Percentiles rank a stretch among this genome's conserved stretches.
Conservation (phyloP, 169 alveolate genomes). For the Eimeria sp. region DNA sequence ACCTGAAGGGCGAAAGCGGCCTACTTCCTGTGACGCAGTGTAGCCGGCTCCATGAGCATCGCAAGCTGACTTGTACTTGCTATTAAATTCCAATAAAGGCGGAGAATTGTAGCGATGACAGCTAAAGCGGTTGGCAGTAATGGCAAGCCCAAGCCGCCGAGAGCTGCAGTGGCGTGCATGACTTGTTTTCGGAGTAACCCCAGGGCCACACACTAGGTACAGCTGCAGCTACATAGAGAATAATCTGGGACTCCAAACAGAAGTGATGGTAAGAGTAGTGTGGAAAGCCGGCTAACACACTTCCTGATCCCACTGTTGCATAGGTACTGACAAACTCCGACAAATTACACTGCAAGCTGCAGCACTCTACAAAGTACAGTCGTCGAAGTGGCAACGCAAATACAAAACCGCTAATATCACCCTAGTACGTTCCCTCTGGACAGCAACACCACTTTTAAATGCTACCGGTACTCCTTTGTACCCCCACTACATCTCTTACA, state of each 20-base stretch:
- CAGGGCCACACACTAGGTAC: neutral
- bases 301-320: neutral
- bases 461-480: neutral
- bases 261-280: neutral
- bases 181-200: neutral
- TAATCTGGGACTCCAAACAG: neutral
- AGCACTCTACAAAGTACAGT: neutral
- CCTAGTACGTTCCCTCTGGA: neutral
- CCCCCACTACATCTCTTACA: too few relatives aligned
- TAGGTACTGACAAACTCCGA: neutral
- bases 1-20: neutral
- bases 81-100: neutral
- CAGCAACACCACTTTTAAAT: neutral
- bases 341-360: neutral
- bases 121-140: neutral
- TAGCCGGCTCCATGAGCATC: neutral
- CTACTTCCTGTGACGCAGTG: neutral
- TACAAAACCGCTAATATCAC: neutral
- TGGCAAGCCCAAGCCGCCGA: neutral
- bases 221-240: neutral
- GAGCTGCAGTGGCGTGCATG: neutral
- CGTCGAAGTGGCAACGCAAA: neutral
- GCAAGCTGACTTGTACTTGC: neutral
- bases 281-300: neutral
- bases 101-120: neutral